A percentile compares a stretch with the other conserved stretches of the same genome.
These are phyloP conservation scores for Termitomyces sp. DNA, from an alignment of 768 basidiomycete species.

Conservation along the genomic window DNA sequence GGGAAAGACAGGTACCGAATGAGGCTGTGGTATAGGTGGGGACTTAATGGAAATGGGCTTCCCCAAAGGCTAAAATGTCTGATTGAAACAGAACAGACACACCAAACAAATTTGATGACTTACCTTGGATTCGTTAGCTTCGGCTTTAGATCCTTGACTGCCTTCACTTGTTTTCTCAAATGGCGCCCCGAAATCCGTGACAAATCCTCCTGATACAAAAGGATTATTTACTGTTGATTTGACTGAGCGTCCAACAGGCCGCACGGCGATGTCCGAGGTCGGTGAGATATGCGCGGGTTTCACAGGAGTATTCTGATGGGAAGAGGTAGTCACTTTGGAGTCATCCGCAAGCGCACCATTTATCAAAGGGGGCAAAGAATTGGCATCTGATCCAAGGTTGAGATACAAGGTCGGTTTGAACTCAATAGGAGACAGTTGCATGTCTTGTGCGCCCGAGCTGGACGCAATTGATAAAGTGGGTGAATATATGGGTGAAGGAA, in stretches of 20 bases:
- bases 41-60: not conserved
- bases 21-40: not conserved
- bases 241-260: not conserved
- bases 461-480: conserved; percentile 22
- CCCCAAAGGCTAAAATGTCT: not conserved
- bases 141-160: not conserved
- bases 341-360: not conserved
- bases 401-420: not conserved
- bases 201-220: conserved; percentile 50
- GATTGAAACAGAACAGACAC: not conserved
- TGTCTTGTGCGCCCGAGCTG: conserved; percentile 21
- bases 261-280: conserved; percentile 1
- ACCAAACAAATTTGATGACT: not conserved
- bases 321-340: not conserved
- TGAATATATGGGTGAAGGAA: conserved; percentile 16
- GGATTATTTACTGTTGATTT: conserved; percentile 31
- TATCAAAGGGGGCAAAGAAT: not conserved
- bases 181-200: conserved; percentile 38
- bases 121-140: not conserved
- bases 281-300: not conserved
- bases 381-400: not conserved
- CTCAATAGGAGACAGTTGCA: conserved; percentile 22
- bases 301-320: not conserved
- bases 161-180: not conserved
- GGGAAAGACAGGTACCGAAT: not conserved